Evolutionary conservation across 1,284 basidiomycete species (phyloP), one percentile per base, ranked within the genome.

Genomic region (Trametes polyzona): DNA sequence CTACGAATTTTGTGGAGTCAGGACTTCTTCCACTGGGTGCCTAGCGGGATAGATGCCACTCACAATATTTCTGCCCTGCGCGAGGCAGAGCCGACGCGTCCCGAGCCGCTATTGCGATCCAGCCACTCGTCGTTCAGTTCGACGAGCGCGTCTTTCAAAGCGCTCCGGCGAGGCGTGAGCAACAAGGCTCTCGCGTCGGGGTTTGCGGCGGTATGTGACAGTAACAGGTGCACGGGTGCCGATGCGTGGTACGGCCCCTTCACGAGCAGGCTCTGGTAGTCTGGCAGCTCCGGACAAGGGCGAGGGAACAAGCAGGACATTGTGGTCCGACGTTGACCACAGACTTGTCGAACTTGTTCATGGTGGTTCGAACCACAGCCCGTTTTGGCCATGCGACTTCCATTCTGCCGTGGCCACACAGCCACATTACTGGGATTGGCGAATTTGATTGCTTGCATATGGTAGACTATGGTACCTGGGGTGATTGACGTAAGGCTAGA

Each of bases 61-160:
- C 64, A 89, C 88, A 83, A 79, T 44, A 88, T 72, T 21, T 80
- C 74, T 37, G 83, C 76, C 37, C 77, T 76, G 10, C 78, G 77
- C 29, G 84, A 72, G 14, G 78, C 63, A 29, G 69, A 65, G 6
- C 75, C 66, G 1, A 74, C 70, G 0, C 65, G 59, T 16, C 86
- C 87, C 9, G 70, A 70, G 12, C 79, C 78, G 43, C 80, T 78
- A 58, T 79, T 70, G 14, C 69, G 57, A 39, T 68, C 67, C 23
- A 90, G 67, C 83, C 83, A 87, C 54, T 77, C 72, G 63, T 90
- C 87, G 55, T 81, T 78, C 64, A 80, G 76, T 19, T 76, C 71
- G 52, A 71, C 68, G 26, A 92, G 71, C 16, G 76, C 69, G 1
- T 68, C 58, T 6, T 74, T 66, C 44, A 87, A 71, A 3, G 64